These are phyloP conservation scores for Backusella mclennaniae DNA, from an alignment of 192 early-diverging fungal genomes.

Conservation along the genomic window DNA sequence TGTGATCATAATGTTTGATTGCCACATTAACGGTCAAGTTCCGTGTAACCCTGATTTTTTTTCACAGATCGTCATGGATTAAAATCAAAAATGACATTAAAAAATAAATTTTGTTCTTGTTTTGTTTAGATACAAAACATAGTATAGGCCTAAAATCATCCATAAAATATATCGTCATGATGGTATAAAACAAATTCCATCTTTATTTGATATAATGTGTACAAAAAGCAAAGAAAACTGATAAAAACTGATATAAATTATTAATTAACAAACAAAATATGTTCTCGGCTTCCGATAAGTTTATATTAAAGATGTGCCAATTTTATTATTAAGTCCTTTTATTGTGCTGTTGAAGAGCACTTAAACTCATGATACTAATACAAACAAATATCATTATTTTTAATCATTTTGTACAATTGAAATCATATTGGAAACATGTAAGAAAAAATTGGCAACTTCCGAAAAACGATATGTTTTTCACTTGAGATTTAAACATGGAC, in stretches of 20 bases:
- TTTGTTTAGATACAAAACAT: too few species aligned
- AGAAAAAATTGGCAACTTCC: neutral
- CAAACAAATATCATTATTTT: neutral
- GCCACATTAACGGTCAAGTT: too few species aligned
- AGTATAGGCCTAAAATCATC: too few species aligned
- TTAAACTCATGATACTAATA: neutral
- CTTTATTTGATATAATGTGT: neutral
- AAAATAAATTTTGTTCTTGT: too few species aligned
- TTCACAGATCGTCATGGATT: too few species aligned
- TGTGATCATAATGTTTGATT: neutral
- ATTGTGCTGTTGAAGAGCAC: too few species aligned
- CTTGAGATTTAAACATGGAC: neutral
- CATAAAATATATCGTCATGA: neutral
- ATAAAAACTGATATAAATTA: neutral
- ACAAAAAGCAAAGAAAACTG: neutral
- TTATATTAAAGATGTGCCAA: neutral
- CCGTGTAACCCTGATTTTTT: too few species aligned
- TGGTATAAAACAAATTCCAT: neutral
- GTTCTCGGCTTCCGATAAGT: neutral
- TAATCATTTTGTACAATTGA: neutral
- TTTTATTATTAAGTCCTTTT: neutral
- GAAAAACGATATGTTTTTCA: neutral
- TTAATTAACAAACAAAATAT: neutral
- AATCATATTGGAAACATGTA: neutral
- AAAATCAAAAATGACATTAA: too few species aligned